A percentile compares a stretch with the other conserved stretches of the same genome.
phyloP scores from a whole-genome alignment of 306 rosid species.

The Dryas octopetala region DNA sequence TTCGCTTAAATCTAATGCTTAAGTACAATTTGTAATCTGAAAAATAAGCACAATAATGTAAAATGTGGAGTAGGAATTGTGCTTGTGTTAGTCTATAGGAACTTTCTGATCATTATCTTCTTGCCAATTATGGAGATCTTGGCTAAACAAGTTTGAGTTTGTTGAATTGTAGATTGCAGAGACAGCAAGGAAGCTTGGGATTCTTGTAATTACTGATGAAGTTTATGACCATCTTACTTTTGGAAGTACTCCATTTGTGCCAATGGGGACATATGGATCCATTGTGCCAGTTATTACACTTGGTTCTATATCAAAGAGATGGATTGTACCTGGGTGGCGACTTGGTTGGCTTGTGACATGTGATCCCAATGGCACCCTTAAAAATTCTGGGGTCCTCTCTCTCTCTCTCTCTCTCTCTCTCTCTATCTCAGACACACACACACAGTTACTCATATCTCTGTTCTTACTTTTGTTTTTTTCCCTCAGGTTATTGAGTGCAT shows the following conservation, averaged over 20 bases:
- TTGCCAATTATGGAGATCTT: no score
- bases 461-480: background rate
- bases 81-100: no score
- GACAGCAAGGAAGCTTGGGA: constrained; percentile 56
- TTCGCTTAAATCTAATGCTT: no score
- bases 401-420: background rate
- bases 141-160: no score
- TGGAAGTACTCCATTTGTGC: constrained; percentile 75
- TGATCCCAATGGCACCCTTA: constrained; percentile 72
- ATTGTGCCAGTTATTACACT: constrained; percentile 84
- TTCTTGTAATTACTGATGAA: constrained; percentile 85
- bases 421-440: background rate
- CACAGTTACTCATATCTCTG: background rate
- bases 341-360: constrained; percentile 93
- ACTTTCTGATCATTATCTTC: no score
- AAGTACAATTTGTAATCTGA: no score
- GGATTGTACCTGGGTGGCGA: constrained; percentile 98
- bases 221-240: constrained; percentile 96
- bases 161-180: constrained; percentile 59
- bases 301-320: constrained; percentile 92
- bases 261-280: constrained; percentile 91
- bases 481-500: constrained; percentile 24
- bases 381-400: constrained; percentile 61
- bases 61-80: no score
- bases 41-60: no score